Evolutionary conservation across 192 early-diverging fungal species (phyloP).

Genomic region (Entrophospora sp.): DNA sequence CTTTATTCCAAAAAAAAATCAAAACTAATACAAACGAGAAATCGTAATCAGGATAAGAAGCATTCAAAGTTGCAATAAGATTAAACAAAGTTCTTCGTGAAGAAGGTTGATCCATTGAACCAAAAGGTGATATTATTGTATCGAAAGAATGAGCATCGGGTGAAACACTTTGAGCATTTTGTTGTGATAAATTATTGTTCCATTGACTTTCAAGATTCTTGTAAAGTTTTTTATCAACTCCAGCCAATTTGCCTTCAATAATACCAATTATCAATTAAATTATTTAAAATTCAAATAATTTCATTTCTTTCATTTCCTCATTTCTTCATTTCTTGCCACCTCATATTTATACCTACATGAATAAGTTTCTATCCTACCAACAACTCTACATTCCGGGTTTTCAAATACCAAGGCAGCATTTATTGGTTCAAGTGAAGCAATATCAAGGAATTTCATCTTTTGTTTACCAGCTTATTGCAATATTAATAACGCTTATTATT

Average conservation of each 20-base stretch:
- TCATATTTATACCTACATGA: slow-evolving; percentile 90
- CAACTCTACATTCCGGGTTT: slow-evolving; percentile 72
- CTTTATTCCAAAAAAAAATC: too few species aligned
- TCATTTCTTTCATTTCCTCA: too few species aligned
- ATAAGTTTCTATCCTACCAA: slow-evolving; percentile 86
- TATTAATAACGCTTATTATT: too few species aligned
- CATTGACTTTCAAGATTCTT: slow-evolving; percentile 82
- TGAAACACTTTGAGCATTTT: slow-evolving; percentile 51
- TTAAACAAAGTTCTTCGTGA: slow-evolving; percentile 88
- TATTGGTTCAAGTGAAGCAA: slow-evolving; percentile 69
- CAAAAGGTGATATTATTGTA: slow-evolving; percentile 73
- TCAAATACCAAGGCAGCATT: slow-evolving; percentile 81
- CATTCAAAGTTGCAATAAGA: slow-evolving; percentile 90
- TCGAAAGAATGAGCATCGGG: slow-evolving; percentile 60
- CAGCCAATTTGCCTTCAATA: slow-evolving; percentile 80
- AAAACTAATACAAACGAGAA: slow-evolving; percentile 59
- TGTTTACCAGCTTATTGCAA: too few species aligned
- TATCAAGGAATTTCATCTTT: slow-evolving; percentile 94
- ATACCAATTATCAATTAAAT: background rate
- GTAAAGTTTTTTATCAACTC: slow-evolving; percentile 86
- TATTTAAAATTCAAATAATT: background rate
- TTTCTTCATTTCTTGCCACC: too few species aligned
- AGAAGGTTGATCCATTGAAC: slow-evolving; percentile 76
- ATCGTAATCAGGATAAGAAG: slow-evolving; percentile 94
- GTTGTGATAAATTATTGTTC: slow-evolving; percentile 51